phyloP scores from a whole-genome alignment of 805 yeast genomes.

The Yarrowia sp. region DNA sequence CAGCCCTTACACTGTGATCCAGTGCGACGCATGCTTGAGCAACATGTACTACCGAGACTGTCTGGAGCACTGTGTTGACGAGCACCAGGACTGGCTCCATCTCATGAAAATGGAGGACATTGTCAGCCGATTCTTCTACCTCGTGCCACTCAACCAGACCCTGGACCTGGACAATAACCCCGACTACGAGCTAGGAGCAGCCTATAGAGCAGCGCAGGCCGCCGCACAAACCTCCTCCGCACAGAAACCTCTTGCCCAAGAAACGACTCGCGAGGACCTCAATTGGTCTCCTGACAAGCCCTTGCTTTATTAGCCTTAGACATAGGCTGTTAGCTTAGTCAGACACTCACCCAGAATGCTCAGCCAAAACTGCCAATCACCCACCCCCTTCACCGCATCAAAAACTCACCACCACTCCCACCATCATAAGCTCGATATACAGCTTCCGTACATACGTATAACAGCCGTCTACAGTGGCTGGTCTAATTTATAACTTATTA shows the following conservation, averaged over 20 bases:
- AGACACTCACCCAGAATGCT: too few species aligned
- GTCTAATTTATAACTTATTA: conserved; percentile 34
- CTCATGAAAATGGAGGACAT: conserved; percentile 3
- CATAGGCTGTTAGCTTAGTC: too few species aligned
- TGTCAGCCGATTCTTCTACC: conserved; percentile 5
- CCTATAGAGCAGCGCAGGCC: neutral
- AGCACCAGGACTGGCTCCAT: conserved; percentile 16
- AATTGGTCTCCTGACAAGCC: neutral
- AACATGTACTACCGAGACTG: conserved; percentile 25
- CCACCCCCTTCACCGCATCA: neutral
- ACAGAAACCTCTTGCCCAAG: neutral
- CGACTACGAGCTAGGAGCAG: conserved; percentile 34
- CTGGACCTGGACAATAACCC: conserved; percentile 19
- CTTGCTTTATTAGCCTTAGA: neutral
- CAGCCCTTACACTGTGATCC: conserved; percentile 5
- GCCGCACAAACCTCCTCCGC: neutral
- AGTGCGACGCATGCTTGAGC: conserved; percentile 15
- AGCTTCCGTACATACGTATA: conserved; percentile 1
- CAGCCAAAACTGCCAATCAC: too few species aligned
- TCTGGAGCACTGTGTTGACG: conserved; percentile 22
- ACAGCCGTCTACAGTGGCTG: conserved; percentile 16
- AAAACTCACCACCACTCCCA: neutral
- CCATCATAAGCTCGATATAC: neutral
- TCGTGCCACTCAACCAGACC: conserved; percentile 13
- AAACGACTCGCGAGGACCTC: neutral